Evolutionary conservation across 495 filamentous ascomycete genomes (phyloP), one percentile per base, ranked within the genome.

Genomic region (Cercophora sp.): DNA sequence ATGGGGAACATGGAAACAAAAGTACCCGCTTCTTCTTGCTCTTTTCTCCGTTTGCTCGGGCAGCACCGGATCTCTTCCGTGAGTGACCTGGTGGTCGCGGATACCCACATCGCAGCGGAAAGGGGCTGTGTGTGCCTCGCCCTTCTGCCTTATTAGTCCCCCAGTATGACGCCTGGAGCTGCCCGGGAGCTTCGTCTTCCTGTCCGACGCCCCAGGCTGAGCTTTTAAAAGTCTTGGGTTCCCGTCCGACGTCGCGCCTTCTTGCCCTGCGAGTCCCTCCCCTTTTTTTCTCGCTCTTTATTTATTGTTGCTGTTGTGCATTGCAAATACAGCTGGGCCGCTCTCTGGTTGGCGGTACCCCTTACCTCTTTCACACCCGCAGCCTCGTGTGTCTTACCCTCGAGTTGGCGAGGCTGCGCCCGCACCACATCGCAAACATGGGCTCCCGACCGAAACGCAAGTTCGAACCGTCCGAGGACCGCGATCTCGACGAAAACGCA

Each of bases 51-150:
- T 20, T 20, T 20, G 15, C 36, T 27, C 41, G 20, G 13, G 41
- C 41, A 44, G 41, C 22, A 8, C 22, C 22, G 20, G 41, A 2
- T 15, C 18, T 39, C 22, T 39, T 18, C 2, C 32, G 32, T 36
- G 32, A 36, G 32, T 39, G 36, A 39, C 11, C 36, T 39, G 36
- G 36, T 3, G 36, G 36, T 39, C 36, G 10, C n/a, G 36, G 36
- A 19, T 20, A 19, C n/a, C n/a, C n/a, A n/a, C n/a, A n/a, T n/a
- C n/a, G n/a, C n/a, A n/a, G n/a, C n/a, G n/a, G n/a, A n/a, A n/a
- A n/a, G n/a, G 25, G 40, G 40, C 40, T 43, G 40, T 43, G 39
- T 42, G 40, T 43, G 40, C 40, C 40, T 43, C 23, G 20, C 23
- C 19, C 26, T 18, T 43, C 40, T 43, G 40, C 40, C 40, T 43